Conservation (phyloP, 192 early-diverging fungal genomes). For the Coemansia sp. region DNA sequence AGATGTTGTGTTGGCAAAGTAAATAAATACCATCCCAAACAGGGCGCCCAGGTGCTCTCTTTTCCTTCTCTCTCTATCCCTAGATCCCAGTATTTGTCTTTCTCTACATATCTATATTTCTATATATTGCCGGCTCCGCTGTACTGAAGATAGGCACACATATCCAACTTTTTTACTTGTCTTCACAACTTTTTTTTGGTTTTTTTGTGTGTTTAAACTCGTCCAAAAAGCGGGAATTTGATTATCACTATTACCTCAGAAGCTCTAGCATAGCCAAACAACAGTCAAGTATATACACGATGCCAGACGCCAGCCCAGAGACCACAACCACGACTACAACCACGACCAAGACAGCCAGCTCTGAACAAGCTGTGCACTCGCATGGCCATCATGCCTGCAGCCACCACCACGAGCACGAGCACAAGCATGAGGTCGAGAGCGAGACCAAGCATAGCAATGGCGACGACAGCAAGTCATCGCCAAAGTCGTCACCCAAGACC, state of each 20-base stretch:
- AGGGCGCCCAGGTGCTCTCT: background rate
- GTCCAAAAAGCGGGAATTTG: background rate
- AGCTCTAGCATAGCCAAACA: background rate
- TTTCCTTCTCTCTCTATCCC: background rate
- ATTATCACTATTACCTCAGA: background rate
- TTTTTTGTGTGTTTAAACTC: too few relatives aligned
- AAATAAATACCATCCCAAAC: constrained; percentile 2
- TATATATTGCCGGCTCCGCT: background rate
- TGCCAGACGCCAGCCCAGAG: constrained; percentile 19
- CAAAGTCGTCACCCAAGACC: constrained; percentile 9
- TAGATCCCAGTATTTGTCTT: background rate
- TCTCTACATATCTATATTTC: background rate
- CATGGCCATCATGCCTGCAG: constrained; percentile 16
- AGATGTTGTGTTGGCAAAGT: background rate
- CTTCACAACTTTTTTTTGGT: too few relatives aligned
- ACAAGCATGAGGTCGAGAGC: constrained; percentile 3
- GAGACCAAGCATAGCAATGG: constrained; percentile 4
- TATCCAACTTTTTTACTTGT: background rate
- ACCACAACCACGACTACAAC: background rate
- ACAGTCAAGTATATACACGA: background rate
- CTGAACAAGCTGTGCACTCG: background rate
- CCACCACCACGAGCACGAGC: constrained; percentile 14
- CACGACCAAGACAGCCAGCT: background rate
- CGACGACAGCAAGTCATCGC: background rate
- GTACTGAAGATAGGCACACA: too few relatives aligned